phyloP scores from a whole-genome alignment of 176 grass and related monocot genomes.

The Zoysia japonica region DNA sequence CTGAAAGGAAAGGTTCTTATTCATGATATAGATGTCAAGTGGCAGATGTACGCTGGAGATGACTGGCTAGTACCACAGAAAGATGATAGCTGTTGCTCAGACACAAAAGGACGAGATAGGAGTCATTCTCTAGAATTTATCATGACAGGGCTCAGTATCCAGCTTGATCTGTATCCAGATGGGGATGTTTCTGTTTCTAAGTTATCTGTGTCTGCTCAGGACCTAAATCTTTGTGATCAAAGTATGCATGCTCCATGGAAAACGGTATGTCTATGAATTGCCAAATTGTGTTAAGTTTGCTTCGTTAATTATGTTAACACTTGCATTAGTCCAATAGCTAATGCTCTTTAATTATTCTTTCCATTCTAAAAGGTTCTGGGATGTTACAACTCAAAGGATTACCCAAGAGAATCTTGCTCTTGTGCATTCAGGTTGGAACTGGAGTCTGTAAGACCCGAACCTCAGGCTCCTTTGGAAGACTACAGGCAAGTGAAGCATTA shows the following conservation, averaged over 20 bases:
- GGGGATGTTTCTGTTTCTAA: conserved; percentile 78
- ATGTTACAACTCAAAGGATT: conserved; percentile 75
- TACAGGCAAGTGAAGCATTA: conserved; percentile 64
- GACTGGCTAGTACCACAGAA: conserved; percentile 67
- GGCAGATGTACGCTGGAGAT: conserved; percentile 72
- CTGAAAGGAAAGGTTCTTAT: conserved; percentile 78
- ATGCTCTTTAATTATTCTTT: conserved; percentile 33
- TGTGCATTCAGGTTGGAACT: conserved; percentile 80
- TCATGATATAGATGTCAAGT: conserved; percentile 79
- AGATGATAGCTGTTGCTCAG: conserved; percentile 30
- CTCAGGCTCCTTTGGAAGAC: conserved; percentile 82
- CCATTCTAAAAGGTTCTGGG: conserved; percentile 77
- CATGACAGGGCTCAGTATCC: conserved; percentile 64
- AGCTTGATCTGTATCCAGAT: conserved; percentile 89
- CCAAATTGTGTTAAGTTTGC: conserved; percentile 16
- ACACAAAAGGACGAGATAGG: conserved; percentile 65
- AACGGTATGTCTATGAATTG: conserved; percentile 56
- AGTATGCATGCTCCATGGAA: conserved; percentile 92
- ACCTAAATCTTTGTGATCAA: conserved; percentile 76
- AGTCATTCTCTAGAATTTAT: conserved; percentile 66
- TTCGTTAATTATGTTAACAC: conserved; percentile 19
- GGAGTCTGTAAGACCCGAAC: conserved; percentile 87
- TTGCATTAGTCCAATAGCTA: conserved; percentile 14
- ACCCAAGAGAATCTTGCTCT: conserved; percentile 86
- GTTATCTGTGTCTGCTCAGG: conserved; percentile 59